Conservation (phyloP, 129 eudicot genomes). For the Rutidosis leptorrhynchoides region DNA sequence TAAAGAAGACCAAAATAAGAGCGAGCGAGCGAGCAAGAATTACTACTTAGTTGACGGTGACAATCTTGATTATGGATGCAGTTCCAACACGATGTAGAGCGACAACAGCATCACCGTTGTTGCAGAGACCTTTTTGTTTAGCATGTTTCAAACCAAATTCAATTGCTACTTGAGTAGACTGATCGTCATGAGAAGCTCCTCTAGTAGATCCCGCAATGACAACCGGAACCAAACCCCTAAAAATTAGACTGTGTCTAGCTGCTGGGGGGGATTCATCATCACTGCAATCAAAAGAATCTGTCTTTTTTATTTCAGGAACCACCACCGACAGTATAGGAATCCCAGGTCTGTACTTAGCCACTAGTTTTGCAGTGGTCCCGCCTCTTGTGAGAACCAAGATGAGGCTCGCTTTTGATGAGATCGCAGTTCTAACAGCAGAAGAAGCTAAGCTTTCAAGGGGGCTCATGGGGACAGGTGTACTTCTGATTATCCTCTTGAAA, state of each 20-base stretch:
- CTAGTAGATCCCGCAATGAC: constrained; percentile 59
- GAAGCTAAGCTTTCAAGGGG: constrained; percentile 69
- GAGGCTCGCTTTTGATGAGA: constrained; percentile 40
- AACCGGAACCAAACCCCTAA: constrained; percentile 62
- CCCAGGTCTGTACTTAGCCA: constrained; percentile 60
- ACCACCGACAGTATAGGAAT: constrained; percentile 64
- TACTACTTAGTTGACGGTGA: constrained; percentile 51
- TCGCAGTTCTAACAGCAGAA: constrained; percentile 65
- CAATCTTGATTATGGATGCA: constrained; percentile 52
- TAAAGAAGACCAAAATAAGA: background rate
- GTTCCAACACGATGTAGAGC: constrained; percentile 57
- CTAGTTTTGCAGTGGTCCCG: constrained; percentile 61
- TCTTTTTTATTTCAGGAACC: constrained; percentile 58
- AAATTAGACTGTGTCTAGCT: constrained; percentile 59
- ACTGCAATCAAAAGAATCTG: constrained; percentile 64
- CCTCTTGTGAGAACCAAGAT: constrained; percentile 56
- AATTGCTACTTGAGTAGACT: constrained; percentile 57
- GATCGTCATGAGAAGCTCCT: constrained; percentile 66
- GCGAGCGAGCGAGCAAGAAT: too few species aligned
- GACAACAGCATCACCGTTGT: constrained; percentile 53
- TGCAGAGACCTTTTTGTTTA: constrained; percentile 46
- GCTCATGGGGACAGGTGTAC: constrained; percentile 72
- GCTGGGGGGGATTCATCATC: constrained; percentile 73
- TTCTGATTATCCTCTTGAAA: constrained; percentile 54
- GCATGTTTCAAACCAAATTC: constrained; percentile 49